Evolutionary conservation across 129 eudicot species (phyloP), one percentile per base, ranked within the genome.

Genomic region (Smallanthus sonchifolius): DNA sequence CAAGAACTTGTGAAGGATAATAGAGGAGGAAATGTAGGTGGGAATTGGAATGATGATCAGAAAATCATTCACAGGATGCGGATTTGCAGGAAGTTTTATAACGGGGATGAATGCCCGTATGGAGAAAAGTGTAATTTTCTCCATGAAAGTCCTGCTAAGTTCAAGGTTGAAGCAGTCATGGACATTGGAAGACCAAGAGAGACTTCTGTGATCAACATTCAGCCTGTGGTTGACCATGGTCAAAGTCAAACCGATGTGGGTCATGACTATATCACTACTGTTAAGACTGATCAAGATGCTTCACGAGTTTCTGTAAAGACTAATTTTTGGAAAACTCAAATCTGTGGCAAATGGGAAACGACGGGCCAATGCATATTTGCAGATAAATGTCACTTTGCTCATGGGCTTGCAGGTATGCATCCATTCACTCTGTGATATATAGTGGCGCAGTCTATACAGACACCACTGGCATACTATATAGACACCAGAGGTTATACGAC

Each of bases 41-140:
- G 82, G 17, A 83, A 78, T 69, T 87, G 86, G 86, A 79, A 79
- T 13, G 96, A 87, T 64, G 96, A 95, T 75, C 85, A 85, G n/a
- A 80, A 80, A 56, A 67, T 81, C 14, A 85, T 84, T 10, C 86
- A 83, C 28, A 84, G 77, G 68, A 87, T 82, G 96, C 79, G 84
- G 40, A 86, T 95, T 42, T 95, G 99, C 63, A 87, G 77, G 70
- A 91, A 79, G 86, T 95, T 81, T 77, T 84, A 83, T 76, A 87
- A 86, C 65, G 93, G 96, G 16, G 94, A 89, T 13, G 97, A 88
- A 69, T 95, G 97, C 77, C 96, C 91, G 0, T 95, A 91, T 80
- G 97, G 99, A 44, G 89, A 87, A 5, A 88, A 65, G 66, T 95
- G 99, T 80, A 91, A 75, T 79, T 91, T 88, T 69, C 78, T 82